Evolutionary conservation across 2,329 filamentous ascomycete species (phyloP).

Genomic region (Diplocarpon mali): DNA sequence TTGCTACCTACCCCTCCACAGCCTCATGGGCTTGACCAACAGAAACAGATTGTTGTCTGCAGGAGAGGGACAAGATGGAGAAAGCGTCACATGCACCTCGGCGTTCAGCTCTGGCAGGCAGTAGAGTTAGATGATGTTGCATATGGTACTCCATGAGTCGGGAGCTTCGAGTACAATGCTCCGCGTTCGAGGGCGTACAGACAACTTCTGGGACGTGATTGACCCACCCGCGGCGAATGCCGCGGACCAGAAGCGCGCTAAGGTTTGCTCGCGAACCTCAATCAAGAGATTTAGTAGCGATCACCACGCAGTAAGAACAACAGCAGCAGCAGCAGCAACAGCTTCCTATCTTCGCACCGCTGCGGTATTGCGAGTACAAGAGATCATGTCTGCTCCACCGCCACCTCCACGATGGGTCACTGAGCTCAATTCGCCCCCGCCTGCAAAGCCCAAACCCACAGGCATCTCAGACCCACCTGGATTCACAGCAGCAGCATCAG

Average conservation of each 20-base stretch:
- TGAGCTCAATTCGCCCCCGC: constrained; percentile 62
- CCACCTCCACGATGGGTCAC: constrained; percentile 70
- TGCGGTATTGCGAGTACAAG: constrained; percentile 9
- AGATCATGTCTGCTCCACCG: constrained; percentile 30
- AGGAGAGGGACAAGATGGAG: constrained; percentile 18
- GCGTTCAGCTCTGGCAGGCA: constrained; percentile 18
- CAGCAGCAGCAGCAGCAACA: neutral
- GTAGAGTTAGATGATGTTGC: constrained; percentile 8
- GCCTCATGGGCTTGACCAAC: constrained; percentile 19
- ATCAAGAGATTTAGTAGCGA: too few relatives aligned
- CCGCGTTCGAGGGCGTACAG: neutral
- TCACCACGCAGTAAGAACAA: too few relatives aligned
- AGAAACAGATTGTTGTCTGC: constrained; percentile 16
- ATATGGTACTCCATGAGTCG: constrained; percentile 19
- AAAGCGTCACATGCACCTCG: constrained; percentile 17
- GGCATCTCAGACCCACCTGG: constrained; percentile 79
- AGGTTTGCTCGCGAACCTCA: too few relatives aligned
- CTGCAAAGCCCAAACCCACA: constrained; percentile 51
- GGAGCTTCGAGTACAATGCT: too few relatives aligned
- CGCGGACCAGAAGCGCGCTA: too few relatives aligned
- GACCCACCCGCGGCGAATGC: neutral
- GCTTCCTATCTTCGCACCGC: neutral
- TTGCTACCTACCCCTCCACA: constrained; percentile 22
- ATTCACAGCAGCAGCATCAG: constrained; percentile 45
- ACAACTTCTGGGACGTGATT: constrained; percentile 6